A percentile compares a stretch with the other conserved stretches of the same genome.
Evolutionary conservation across 306 rosid species (phyloP).

Genomic region (Bauhinia variegata): DNA sequence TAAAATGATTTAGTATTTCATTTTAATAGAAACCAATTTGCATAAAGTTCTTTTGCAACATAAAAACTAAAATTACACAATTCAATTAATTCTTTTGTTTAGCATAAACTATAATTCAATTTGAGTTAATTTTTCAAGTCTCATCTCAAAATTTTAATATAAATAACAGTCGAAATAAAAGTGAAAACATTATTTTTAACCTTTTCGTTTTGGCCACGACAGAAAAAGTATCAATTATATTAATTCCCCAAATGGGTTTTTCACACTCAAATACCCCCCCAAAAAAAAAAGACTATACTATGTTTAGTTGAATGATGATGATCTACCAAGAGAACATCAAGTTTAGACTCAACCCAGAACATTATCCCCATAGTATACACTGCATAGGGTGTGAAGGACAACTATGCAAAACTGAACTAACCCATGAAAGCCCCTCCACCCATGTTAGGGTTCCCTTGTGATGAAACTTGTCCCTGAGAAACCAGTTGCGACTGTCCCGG

Average conservation of each 20-base stretch:
- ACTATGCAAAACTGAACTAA: slow-evolving; percentile 40
- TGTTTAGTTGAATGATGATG: slow-evolving; percentile 5
- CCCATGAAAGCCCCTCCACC: slow-evolving; percentile 81
- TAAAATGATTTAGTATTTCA: too few relatives aligned
- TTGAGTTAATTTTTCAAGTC: too few relatives aligned
- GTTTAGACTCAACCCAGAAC: neutral
- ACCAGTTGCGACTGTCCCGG: slow-evolving; percentile 77
- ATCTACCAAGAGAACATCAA: neutral
- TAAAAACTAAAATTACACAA: too few relatives aligned
- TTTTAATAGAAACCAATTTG: too few relatives aligned
- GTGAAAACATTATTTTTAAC: too few relatives aligned
- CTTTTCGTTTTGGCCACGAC: neutral
- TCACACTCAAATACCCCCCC: too few relatives aligned
- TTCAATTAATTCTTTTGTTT: too few relatives aligned
- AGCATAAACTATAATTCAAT: too few relatives aligned
- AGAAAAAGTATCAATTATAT: neutral
- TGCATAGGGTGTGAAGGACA: neutral
- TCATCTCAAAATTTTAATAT: too few relatives aligned
- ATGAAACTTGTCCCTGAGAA: slow-evolving; percentile 78
- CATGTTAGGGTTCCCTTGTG: slow-evolving; percentile 71
- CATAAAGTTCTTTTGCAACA: too few relatives aligned
- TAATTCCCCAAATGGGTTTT: neutral
- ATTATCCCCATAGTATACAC: slow-evolving; percentile 13
- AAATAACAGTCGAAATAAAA: too few relatives aligned
- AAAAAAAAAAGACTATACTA: neutral